Base-by-base conservation (phyloP, 768 basidiomycete genomes). In the Porpolomopsis calyptriformis region DNA sequence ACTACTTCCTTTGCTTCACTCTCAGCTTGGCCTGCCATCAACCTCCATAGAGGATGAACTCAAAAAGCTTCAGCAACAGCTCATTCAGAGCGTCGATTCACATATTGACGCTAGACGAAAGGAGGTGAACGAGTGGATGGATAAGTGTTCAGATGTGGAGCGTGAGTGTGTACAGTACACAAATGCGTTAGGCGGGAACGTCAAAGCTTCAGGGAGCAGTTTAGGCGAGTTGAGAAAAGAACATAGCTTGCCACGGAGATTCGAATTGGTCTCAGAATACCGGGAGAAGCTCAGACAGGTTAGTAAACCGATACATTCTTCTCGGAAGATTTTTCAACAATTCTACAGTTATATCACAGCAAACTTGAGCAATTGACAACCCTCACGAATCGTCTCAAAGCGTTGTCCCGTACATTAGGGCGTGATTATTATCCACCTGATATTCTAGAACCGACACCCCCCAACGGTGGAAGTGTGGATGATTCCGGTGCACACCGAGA, bases 21-120 rank as follows among this genome's bases (percentile, higher is more conserved):
- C 77, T 1, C 87, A 87, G 56, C 83, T 94, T 12, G 89, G 87
- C 25, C 72, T 93, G 11, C 87, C 90, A 7, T 63, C 77, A 22
- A 78, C 80, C 9, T 82, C 88, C 0, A 75, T 93, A 35, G 78
- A 86, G 59, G 82, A 87, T 59, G 91, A 96, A 49, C 71, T 93
- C 25, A 68, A 73, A 43, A 62, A 72, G 6, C 72, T 94, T 5
- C 82, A 91, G 55, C 71, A 80, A 25, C 78, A 82, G 40, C 78
- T 94, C 36, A 75, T 82, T 46, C 71, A 76, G 47, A 80, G 85
- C 20, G 83, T 93, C 11, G 84, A 90, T 53, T 66, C 67, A 4
- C 81, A 87, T 55, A 79, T 94, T 34, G 71, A 81, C 11, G 58
- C 69, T 14, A 68, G 86, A 48, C 68, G 78, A 58, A 75, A 80